phyloP scores from a whole-genome alignment of 345 rosid species.

The Combretum micranthum region DNA sequence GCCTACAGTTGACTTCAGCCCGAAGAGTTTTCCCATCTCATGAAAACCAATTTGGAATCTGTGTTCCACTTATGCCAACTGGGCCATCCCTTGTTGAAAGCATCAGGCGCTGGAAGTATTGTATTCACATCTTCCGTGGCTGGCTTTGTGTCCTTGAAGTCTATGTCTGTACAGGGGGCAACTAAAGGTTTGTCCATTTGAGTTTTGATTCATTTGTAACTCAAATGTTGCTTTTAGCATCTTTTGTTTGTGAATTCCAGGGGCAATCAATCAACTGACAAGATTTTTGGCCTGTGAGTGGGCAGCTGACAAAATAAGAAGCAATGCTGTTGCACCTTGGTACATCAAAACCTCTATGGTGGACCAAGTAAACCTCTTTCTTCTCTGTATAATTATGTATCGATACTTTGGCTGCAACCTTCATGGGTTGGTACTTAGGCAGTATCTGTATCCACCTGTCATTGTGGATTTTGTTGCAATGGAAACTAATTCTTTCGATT shows the following conservation, averaged over 20 bases:
- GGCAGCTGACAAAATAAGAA: conserved; percentile 76
- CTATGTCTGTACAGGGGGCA: conserved; percentile 64
- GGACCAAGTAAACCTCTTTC: conserved; percentile 44
- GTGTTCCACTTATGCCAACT: conserved; percentile 68
- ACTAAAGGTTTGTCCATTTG: conserved; percentile 49
- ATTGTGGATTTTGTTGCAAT: too few species aligned
- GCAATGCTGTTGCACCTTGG: conserved; percentile 87
- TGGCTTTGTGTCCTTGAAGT: conserved; percentile 63
- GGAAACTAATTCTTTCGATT: too few species aligned
- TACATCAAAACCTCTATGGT: conserved; percentile 78
- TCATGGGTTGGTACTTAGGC: too few species aligned
- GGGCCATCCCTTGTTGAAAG: conserved; percentile 54
- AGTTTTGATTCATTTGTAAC: background rate
- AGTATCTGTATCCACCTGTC: too few species aligned
- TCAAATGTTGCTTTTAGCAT: background rate
- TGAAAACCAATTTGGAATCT: conserved; percentile 70
- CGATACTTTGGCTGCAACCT: background rate
- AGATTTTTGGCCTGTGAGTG: conserved; percentile 75
- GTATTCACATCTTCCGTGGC: conserved; percentile 71
- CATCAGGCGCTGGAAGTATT: conserved; percentile 50
- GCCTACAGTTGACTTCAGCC: conserved; percentile 51
- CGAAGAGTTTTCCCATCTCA: conserved; percentile 51
- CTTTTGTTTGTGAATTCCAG: conserved; percentile 21
- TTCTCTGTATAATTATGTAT: background rate
- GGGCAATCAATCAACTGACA: conserved; percentile 74